Percentiles rank a stretch among this genome's conserved stretches.
Evolutionary conservation across 768 basidiomycete genomes (phyloP).

Genomic region (Termitomyces titanicus): DNA sequence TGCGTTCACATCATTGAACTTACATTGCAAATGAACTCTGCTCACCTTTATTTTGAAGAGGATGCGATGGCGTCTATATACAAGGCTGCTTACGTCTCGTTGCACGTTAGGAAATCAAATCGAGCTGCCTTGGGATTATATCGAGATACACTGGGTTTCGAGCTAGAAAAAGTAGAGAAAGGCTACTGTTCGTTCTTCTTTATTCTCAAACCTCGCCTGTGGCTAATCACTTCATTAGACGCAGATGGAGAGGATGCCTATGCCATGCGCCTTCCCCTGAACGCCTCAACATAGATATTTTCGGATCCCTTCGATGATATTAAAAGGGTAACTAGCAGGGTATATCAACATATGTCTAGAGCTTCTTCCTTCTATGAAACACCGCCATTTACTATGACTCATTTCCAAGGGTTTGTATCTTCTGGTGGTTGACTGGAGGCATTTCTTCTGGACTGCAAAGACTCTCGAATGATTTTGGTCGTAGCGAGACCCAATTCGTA

Average conservation of each 20-base stretch:
- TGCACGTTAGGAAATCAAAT: slow-evolving; percentile 95
- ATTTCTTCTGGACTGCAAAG: slow-evolving; percentile 33
- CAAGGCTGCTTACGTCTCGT: slow-evolving; percentile 79
- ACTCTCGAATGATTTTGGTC: slow-evolving; percentile 58
- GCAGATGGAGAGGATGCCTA: slow-evolving; percentile 96
- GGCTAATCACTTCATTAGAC: slow-evolving; percentile 41
- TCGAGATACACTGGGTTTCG: slow-evolving; percentile 88
- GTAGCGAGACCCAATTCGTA: slow-evolving; percentile 77
- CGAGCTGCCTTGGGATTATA: slow-evolving; percentile 88
- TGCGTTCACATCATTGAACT: slow-evolving; percentile 35
- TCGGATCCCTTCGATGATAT: not conserved
- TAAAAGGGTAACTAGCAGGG: not conserved
- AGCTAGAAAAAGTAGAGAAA: slow-evolving; percentile 83
- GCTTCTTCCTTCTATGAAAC: not conserved
- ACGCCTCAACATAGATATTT: slow-evolving; percentile 13
- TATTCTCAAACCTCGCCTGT: not conserved
- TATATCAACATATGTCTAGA: not conserved
- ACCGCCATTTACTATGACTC: not conserved
- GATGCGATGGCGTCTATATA: slow-evolving; percentile 90
- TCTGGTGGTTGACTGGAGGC: not conserved
- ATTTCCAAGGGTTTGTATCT: not conserved
- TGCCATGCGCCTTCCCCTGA: slow-evolving; percentile 75
- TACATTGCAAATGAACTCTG: not conserved
- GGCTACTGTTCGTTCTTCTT: slow-evolving; percentile 67
- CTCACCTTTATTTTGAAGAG: slow-evolving; percentile 42